phyloP scores from a whole-genome alignment of 1,139 yeast genomes.

The Suhomyces panamericanus region DNA sequence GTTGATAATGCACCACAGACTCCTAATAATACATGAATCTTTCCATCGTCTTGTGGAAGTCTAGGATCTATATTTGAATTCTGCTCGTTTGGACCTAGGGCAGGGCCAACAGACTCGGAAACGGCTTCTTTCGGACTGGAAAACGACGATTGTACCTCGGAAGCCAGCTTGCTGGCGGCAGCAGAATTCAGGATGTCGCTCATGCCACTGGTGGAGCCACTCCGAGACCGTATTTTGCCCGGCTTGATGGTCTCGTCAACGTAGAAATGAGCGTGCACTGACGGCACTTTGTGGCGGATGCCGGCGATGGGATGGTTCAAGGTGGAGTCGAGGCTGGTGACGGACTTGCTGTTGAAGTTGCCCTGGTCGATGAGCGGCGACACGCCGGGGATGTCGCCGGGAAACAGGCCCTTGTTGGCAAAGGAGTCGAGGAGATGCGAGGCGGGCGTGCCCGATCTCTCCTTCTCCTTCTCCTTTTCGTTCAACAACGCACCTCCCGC shows the following conservation, averaged over 20 bases:
- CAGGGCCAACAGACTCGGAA: background rate
- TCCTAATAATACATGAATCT: slow-evolving; percentile 80
- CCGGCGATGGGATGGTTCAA: slow-evolving; percentile 34
- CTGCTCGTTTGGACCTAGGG: slow-evolving; percentile 33
- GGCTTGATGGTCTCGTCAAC: slow-evolving; percentile 71
- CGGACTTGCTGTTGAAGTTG: slow-evolving; percentile 18
- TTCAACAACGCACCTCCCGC: slow-evolving; percentile 54
- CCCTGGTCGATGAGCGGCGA: slow-evolving; percentile 10
- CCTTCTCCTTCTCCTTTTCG: slow-evolving; percentile 22
- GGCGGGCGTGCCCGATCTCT: background rate
- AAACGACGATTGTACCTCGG: slow-evolving; percentile 1
- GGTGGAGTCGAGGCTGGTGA: slow-evolving; percentile 29
- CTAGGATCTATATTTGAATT: slow-evolving; percentile 70
- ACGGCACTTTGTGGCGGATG: slow-evolving; percentile 54
- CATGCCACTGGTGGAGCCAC: slow-evolving; percentile 33
- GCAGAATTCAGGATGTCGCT: slow-evolving; percentile 5
- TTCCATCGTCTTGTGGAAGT: slow-evolving; percentile 88
- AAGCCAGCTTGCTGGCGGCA: slow-evolving; percentile 3
- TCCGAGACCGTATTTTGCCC: slow-evolving; percentile 40
- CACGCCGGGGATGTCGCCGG: slow-evolving; percentile 16
- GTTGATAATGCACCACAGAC: slow-evolving; percentile 90
- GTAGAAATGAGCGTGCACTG: slow-evolving; percentile 80
- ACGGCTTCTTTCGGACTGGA: slow-evolving; percentile 1
- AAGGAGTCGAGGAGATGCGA: slow-evolving; percentile 3
- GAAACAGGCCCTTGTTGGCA: slow-evolving; percentile 4